A percentile compares a stretch with the other conserved stretches of the same genome.
Conservation (phyloP, 345 rosid species). For the Euphorbia tirucalli region DNA sequence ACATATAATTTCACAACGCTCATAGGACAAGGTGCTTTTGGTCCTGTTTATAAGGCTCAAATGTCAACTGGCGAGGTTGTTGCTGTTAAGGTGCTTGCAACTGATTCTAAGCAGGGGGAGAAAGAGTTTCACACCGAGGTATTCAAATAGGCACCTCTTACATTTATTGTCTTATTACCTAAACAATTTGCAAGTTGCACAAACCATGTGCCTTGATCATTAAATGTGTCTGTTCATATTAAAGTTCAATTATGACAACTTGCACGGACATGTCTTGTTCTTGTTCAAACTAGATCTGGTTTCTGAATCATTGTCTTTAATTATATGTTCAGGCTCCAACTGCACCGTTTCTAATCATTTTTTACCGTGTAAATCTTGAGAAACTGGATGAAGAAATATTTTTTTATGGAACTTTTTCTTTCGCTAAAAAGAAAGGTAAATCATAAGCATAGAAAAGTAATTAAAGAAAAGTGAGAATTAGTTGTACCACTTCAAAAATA, state of each 20-base stretch:
- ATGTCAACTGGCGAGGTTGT: constrained; percentile 88
- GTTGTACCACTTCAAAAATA: too few relatives aligned
- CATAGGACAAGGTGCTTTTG: constrained; percentile 98
- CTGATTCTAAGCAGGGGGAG: constrained; percentile 98
- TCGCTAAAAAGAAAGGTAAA: too few relatives aligned
- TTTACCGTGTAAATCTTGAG: not conserved
- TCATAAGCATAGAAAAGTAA: too few relatives aligned
- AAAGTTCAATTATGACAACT: constrained; percentile 1
- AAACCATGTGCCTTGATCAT: constrained; percentile 3
- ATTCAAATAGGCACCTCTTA: not conserved
- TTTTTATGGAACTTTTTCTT: too few relatives aligned
- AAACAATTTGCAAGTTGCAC: not conserved
- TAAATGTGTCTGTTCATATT: not conserved
- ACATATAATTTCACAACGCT: constrained; percentile 84
- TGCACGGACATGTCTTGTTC: not conserved
- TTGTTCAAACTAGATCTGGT: not conserved
- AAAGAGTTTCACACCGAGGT: constrained; percentile 98
- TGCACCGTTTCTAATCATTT: not conserved
- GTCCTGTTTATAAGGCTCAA: constrained; percentile 97
- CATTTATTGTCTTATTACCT: constrained; percentile 2
- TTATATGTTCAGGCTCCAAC: too few relatives aligned
- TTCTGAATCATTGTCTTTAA: constrained; percentile 1
- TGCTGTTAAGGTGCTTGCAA: constrained; percentile 93
- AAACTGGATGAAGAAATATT: too few relatives aligned
- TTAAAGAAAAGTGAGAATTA: too few relatives aligned